A percentile compares a stretch with the other conserved stretches of the same genome.
Evolutionary conservation across 139 green algal species (phyloP).

Genomic region (Coelastrella sp.): DNA sequence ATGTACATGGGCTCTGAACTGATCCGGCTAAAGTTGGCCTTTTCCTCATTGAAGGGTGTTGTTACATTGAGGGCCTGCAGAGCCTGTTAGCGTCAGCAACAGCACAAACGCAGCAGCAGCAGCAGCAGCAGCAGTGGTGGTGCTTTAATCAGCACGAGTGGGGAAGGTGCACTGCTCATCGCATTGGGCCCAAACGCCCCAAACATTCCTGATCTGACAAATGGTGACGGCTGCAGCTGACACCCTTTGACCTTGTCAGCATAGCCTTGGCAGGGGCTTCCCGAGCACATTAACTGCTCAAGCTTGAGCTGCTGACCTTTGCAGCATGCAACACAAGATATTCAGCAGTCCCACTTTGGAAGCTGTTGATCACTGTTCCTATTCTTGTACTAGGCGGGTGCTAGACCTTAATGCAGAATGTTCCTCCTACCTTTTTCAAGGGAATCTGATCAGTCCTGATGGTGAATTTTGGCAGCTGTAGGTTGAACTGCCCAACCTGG

Average conservation of each 20-base stretch:
- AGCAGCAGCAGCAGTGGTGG: neutral
- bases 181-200: no score
- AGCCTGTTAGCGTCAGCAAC: slow-evolving; percentile 1
- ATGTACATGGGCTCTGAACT: neutral
- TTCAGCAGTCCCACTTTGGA: no score
- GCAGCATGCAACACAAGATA: no score
- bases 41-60: neutral
- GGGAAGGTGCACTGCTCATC: no score
- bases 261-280: no score
- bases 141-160: neutral
- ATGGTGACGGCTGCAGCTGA: no score
- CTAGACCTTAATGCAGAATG: neutral
- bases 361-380: no score
- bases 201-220: no score
- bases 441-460: slow-evolving; percentile 7
- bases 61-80: neutral
- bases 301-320: no score
- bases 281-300: no score
- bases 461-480: slow-evolving; percentile 16
- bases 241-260: no score
- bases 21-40: slow-evolving; percentile 13
- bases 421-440: neutral
- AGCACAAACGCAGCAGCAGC: neutral
- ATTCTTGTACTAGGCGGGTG: neutral
- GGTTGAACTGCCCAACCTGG: neutral